phyloP scores from a whole-genome alignment of 2,329 filamentous ascomycete genomes.

The Polychaeton citri region DNA sequence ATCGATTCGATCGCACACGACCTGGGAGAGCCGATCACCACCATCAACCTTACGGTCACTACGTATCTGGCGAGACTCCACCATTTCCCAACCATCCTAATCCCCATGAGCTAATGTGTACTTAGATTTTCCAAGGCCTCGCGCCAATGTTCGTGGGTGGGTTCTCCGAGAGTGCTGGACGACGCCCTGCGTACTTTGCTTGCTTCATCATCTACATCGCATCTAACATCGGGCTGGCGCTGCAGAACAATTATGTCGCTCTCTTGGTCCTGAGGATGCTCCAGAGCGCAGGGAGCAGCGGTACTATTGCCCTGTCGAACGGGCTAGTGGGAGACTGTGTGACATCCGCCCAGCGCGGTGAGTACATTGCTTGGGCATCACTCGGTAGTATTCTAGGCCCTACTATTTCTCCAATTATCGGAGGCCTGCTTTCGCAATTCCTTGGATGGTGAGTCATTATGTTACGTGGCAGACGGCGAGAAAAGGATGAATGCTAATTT shows the following conservation, averaged over 20 bases:
- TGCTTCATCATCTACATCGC: slow-evolving; percentile 20
- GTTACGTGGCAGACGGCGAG: too few relatives aligned
- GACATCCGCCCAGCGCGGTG: slow-evolving; percentile 55
- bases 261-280: slow-evolving; percentile 48
- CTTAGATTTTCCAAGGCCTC: slow-evolving; percentile 18
- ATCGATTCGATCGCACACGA: slow-evolving; percentile 22
- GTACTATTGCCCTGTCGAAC: slow-evolving; percentile 56
- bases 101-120: background rate
- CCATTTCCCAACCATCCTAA: background rate
- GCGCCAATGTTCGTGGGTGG: slow-evolving; percentile 20
- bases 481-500: too few relatives aligned
- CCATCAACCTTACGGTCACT: slow-evolving; percentile 39
- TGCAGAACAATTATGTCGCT: slow-evolving; percentile 25
- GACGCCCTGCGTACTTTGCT: slow-evolving; percentile 20
- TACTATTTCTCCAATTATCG: slow-evolving; percentile 46
- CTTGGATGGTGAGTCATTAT: slow-evolving; percentile 44
- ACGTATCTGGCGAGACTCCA: slow-evolving; percentile 29
- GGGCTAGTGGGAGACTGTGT: slow-evolving; percentile 62
- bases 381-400: slow-evolving; percentile 40
- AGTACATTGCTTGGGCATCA: slow-evolving; percentile 57
- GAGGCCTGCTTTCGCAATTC: slow-evolving; percentile 49
- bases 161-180: slow-evolving; percentile 18
- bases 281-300: slow-evolving; percentile 52
- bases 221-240: slow-evolving; percentile 22
- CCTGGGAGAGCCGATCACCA: slow-evolving; percentile 27